A percentile compares a stretch with the other conserved stretches of the same genome.
Conservation (phyloP, 2,329 filamentous ascomycete species). For the Aureobasidium sp. region DNA sequence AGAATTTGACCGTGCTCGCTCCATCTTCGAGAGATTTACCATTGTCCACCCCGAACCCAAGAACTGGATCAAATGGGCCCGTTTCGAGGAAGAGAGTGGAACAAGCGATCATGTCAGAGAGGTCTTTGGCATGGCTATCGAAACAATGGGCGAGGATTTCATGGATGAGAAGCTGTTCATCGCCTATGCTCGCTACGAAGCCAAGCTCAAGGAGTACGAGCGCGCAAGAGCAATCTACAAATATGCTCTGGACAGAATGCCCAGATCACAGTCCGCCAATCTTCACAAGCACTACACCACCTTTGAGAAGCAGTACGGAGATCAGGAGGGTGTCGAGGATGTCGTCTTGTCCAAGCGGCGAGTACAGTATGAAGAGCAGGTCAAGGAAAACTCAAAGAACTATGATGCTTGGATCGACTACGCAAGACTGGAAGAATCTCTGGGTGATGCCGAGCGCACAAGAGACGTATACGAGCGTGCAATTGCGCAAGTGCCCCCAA, state of each 20-base stretch:
- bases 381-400: constrained; percentile 90
- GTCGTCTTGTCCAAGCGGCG: constrained; percentile 91
- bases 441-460: constrained; percentile 73
- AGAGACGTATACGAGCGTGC: constrained; percentile 92
- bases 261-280: constrained; percentile 73
- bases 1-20: constrained; percentile 82
- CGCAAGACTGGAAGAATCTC: constrained; percentile 78
- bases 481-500: constrained; percentile 90
- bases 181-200: constrained; percentile 89
- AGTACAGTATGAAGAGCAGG: constrained; percentile 87
- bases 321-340: constrained; percentile 87
- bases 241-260: constrained; percentile 85
- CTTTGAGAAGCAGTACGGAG: constrained; percentile 97
- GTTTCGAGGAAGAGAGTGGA: constrained; percentile 92
- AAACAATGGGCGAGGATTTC: constrained; percentile 86
- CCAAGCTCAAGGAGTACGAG: constrained; percentile 91
- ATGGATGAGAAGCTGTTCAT: constrained; percentile 96
- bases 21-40: constrained; percentile 85
- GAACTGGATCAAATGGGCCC: constrained; percentile 99
- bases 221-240: constrained; percentile 93
- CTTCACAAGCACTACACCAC: constrained; percentile 93
- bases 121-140: constrained; percentile 81
- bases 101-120: constrained; percentile 87
- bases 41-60: constrained; percentile 87
- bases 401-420: constrained; percentile 98